Percentiles rank a stretch among this genome's conserved stretches.
phyloP scores from a whole-genome alignment of 2,329 filamentous ascomycete species.

The Pyrenophora graminea region DNA sequence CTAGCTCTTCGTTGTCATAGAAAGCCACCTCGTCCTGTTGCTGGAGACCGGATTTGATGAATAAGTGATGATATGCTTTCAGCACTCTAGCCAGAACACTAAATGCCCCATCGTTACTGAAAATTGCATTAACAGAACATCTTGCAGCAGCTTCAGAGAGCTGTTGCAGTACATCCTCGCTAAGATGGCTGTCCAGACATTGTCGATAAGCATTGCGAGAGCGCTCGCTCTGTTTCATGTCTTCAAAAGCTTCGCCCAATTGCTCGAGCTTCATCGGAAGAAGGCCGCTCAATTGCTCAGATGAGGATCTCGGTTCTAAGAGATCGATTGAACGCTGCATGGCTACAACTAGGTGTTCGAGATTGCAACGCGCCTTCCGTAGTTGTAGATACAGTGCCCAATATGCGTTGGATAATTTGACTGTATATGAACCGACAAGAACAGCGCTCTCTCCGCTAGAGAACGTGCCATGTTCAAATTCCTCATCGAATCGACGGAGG shows the following conservation, averaged over 20 bases:
- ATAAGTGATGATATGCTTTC: slow-evolving; percentile 62
- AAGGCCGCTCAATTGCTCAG: slow-evolving; percentile 64
- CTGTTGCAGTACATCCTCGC: slow-evolving; percentile 59
- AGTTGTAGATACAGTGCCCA: slow-evolving; percentile 63
- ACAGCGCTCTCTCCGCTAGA: slow-evolving; percentile 11
- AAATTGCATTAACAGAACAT: slow-evolving; percentile 58
- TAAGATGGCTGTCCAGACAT: slow-evolving; percentile 66
- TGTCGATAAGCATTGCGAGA: slow-evolving; percentile 62
- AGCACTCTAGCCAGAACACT: slow-evolving; percentile 63
- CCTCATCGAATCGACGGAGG: slow-evolving; percentile 31
- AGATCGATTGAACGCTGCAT: slow-evolving; percentile 68
- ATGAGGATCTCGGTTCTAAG: slow-evolving; percentile 58
- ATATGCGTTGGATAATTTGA: slow-evolving; percentile 73
- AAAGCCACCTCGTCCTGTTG: slow-evolving; percentile 55
- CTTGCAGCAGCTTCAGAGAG: slow-evolving; percentile 58
- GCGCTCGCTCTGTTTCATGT: slow-evolving; percentile 59
- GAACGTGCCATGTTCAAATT: slow-evolving; percentile 8
- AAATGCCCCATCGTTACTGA: slow-evolving; percentile 57
- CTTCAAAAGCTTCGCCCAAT: slow-evolving; percentile 65
- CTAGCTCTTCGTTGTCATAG: slow-evolving; percentile 43
- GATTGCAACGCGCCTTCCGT: slow-evolving; percentile 52
- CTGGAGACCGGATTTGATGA: slow-evolving; percentile 48
- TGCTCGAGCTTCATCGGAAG: slow-evolving; percentile 68
- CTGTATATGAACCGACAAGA: slow-evolving; percentile 45
- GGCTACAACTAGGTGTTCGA: slow-evolving; percentile 58